Percentiles rank a stretch among this genome's conserved stretches.
These are phyloP conservation scores for Globisporangium spinosum DNA, from an alignment of 352 stramenopile genomes.

Conservation along the genomic window DNA sequence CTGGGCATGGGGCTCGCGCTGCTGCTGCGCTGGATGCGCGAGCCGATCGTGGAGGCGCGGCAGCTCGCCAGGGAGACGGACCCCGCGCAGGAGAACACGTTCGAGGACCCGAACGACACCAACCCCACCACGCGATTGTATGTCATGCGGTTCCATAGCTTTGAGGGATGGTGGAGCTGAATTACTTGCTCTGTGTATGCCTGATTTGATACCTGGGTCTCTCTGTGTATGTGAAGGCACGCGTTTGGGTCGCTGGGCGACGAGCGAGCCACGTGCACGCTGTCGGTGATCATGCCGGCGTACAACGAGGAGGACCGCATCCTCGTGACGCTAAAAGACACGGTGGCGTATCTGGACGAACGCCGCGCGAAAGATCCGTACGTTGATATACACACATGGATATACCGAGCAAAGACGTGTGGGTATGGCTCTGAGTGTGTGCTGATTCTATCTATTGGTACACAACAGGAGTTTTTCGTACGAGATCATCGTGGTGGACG, in stretches of 20 bases:
- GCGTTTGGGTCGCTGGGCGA: constrained; percentile 62
- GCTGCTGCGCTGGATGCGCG: constrained; percentile 57
- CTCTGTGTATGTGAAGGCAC: constrained; percentile 24
- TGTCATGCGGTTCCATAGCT: constrained; percentile 10
- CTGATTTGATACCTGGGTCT: not conserved
- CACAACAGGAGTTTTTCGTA: constrained; percentile 40
- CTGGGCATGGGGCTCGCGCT: constrained; percentile 24
- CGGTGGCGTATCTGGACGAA: constrained; percentile 83
- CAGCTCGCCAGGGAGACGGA: constrained; percentile 47
- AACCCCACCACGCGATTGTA: constrained; percentile 34
- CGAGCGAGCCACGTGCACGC: constrained; percentile 42
- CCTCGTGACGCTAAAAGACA: constrained; percentile 87
- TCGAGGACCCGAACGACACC: constrained; percentile 44
- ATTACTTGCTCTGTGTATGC: not conserved
- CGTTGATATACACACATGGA: constrained; percentile 16
- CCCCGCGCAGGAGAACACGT: constrained; percentile 49
- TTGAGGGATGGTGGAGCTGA: not conserved
- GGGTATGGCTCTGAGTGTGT: constrained; percentile 2
- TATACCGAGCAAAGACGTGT: not conserved
- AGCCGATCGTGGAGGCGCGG: constrained; percentile 51
- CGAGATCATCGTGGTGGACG: constrained; percentile 92
- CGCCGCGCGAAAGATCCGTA: constrained; percentile 46
- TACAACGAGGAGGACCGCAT: constrained; percentile 95
- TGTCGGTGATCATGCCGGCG: constrained; percentile 92
- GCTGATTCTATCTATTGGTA: not conserved